Evolutionary conservation across 2,329 filamentous ascomycete genomes (phyloP).

Genomic region (Magnaporthiopsis rhizophila): DNA sequence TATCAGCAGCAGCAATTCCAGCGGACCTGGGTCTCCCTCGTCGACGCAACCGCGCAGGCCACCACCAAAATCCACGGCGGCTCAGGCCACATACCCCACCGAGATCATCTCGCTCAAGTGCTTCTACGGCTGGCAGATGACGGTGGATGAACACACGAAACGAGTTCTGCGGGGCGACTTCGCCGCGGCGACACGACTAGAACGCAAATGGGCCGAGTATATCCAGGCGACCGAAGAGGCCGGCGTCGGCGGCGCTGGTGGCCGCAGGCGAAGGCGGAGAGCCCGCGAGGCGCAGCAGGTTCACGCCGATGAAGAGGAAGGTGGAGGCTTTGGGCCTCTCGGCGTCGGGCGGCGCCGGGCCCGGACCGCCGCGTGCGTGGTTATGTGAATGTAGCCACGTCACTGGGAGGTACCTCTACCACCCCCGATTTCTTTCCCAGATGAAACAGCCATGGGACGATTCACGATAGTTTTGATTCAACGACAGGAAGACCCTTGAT

Average conservation of each 20-base stretch:
- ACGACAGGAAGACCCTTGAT: not conserved
- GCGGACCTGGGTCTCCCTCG: conserved; percentile 7
- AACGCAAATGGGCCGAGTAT: conserved; percentile 86
- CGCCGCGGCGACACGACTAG: conserved; percentile 65
- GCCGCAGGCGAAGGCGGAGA: conserved; percentile 59
- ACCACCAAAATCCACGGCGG: conserved; percentile 9
- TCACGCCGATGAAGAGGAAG: conserved; percentile 75
- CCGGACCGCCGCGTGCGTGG: conserved; percentile 16
- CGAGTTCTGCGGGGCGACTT: conserved; percentile 73
- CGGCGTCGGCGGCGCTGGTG: conserved; percentile 56
- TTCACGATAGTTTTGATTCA: not conserved
- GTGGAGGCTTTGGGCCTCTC: conserved; percentile 44
- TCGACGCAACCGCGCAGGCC: conserved; percentile 19
- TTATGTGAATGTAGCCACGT: conserved; percentile 15
- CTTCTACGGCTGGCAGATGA: conserved; percentile 93
- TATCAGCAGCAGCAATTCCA: not conserved
- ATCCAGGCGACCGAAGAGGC: conserved; percentile 91
- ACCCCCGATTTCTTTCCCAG: not conserved
- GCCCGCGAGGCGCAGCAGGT: conserved; percentile 74
- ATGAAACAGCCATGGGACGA: not conserved
- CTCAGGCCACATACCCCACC: conserved; percentile 51
- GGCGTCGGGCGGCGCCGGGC: conserved; percentile 24
- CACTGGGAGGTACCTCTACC: not conserved
- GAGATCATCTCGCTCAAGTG: conserved; percentile 84
- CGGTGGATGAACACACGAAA: conserved; percentile 87